Evolutionary conservation across 805 yeast genomes (phyloP).

Genomic region (Lipomyces starkeyi): DNA sequence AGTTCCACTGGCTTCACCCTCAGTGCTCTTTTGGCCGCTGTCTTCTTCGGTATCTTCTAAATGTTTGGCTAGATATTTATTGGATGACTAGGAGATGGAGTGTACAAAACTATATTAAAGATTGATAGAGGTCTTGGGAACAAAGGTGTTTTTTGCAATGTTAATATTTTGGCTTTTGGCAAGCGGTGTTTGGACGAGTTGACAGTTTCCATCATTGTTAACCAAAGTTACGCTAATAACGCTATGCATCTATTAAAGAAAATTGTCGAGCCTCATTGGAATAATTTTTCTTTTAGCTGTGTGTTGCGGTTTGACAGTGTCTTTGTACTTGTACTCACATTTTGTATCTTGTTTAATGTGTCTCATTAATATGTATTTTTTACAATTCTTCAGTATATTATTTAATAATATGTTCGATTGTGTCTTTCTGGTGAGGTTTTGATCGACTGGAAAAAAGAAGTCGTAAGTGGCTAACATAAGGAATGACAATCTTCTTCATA

Average conservation of each 20-base stretch:
- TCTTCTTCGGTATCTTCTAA: conserved; percentile 38
- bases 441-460: not conserved
- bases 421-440: not conserved
- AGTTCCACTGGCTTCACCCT: conserved; percentile 43
- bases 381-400: not conserved
- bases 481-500: not conserved
- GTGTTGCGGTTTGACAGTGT: not conserved
- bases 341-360: not conserved
- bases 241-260: conserved; percentile 1
- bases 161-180: conserved; percentile 3
- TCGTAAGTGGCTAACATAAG: not conserved
- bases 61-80: not conserved
- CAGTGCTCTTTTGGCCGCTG: conserved; percentile 40
- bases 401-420: conserved; percentile 1
- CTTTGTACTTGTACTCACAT: conserved; percentile 1
- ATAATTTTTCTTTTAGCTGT: not conserved
- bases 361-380: not conserved
- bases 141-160: conserved; percentile 1
- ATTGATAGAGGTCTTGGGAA: conserved; percentile 1
- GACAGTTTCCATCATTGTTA: not conserved
- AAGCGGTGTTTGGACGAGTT: conserved; percentile 1
- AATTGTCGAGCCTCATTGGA: not conserved
- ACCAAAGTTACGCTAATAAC: not conserved
- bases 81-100: not conserved
- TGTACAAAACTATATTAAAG: not conserved